Percentiles rank a stretch among this genome's conserved stretches.
Conservation (phyloP, 2,329 filamentous ascomycete genomes). For the Trichoderma oligosporum region DNA sequence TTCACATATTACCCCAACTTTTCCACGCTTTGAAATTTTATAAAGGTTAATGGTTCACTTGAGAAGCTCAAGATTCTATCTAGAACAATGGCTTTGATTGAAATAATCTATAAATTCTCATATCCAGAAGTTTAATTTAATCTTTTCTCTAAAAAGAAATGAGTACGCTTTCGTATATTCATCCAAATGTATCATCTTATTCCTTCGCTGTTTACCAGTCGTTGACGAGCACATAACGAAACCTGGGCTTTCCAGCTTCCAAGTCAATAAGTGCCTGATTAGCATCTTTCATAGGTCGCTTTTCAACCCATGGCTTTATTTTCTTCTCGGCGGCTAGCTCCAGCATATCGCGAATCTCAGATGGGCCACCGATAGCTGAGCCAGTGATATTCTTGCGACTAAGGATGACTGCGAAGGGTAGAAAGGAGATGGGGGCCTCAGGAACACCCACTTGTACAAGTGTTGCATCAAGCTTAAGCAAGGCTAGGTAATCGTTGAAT, state of each 20-base stretch:
- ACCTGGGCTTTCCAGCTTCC: conserved; percentile 50
- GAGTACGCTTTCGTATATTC: not conserved
- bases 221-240: conserved; percentile 46
- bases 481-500: conserved; percentile 54
- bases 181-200: not conserved
- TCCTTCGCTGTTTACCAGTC: conserved; percentile 21
- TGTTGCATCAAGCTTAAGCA: conserved; percentile 56
- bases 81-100: too few relatives aligned
- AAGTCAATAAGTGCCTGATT: conserved; percentile 56
- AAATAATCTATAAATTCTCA: too few relatives aligned
- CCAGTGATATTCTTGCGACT: conserved; percentile 51
- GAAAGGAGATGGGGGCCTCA: conserved; percentile 22
- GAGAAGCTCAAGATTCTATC: too few relatives aligned
- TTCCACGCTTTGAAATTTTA: too few relatives aligned
- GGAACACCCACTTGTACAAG: conserved; percentile 60
- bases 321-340: conserved; percentile 52
- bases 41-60: too few relatives aligned
- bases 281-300: conserved; percentile 51
- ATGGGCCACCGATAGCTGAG: conserved; percentile 45
- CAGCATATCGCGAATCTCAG: conserved; percentile 59
- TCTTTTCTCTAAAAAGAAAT: too few relatives aligned
- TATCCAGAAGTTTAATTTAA: too few relatives aligned
- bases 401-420: conserved; percentile 47
- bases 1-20: too few relatives aligned
- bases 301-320: conserved; percentile 54